Base-by-base conservation (phyloP, 176 grass and related monocot genomes). In the Dactylis glomerata region DNA sequence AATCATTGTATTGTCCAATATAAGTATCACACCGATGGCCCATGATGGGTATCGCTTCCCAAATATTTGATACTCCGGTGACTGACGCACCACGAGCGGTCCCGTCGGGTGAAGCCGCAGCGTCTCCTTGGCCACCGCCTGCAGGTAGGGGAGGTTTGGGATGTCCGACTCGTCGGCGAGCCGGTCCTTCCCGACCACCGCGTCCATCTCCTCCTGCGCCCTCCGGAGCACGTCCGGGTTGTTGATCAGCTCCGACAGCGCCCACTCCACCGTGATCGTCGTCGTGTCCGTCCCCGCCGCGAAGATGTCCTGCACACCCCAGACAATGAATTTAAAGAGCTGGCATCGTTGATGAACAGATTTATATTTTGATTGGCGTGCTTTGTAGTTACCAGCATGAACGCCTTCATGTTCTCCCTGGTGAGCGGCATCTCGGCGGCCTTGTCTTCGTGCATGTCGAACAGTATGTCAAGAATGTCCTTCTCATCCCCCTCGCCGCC, bases 281-380 rank as follows among this genome's bases (percentile, higher is more conserved):
- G 93, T 86, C 32, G 93, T 89, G 49, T 93, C 93, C 15, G 93
- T 88, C 16, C 91, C 91, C 2, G 93, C 93, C 11, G 88, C 85
- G 58, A 96, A 89, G 58, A 93, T 91, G 75, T 96, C 93, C 93
- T 91, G 45, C 27, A 22, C 26, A 13, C 3, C 0, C 37, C 3
- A 24, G 10, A 15, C 0, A 0, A 10, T n/a, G 1, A 4, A 4
- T 17, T 24, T 23, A 12, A 2, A 71, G n/a, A 22, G 16, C n/a
- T 52, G 7, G 9, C 75, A 19, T 77, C 51, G n/a, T 44, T 3
- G 1, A 22, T 10, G 38, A 30, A 28, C 37, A 24, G 17, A 23
- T 42, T 5, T 22, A 26, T 22, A 14, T 6, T 62, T 44, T 13
- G 23, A 41, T 67, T 17, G 19, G 19, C 17, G 31, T 37, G 9